Evolutionary conservation across 345 rosid genomes (phyloP), one percentile per base, ranked within the genome.

Genomic region (Hibiscus syriacus): DNA sequence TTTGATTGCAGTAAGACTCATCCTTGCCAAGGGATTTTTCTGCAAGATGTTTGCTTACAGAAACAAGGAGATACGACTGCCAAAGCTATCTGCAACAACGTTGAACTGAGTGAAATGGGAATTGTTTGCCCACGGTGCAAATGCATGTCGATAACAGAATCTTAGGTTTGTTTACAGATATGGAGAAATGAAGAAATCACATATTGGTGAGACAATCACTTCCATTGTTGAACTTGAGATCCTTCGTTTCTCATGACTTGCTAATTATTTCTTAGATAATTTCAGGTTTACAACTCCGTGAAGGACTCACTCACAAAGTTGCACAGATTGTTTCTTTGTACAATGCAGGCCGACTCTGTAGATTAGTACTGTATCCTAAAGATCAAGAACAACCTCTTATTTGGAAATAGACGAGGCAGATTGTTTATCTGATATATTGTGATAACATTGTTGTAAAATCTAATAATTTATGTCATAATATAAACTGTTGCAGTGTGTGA

Each of bases 11-110:
- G 96, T 45, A 61, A 82, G 56, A 75, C 20, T 34, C 54, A 80
- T 74, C 92, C 96, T 29, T 90, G 97, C 67, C 54, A 80, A 70
- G 90, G 87, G 12, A 82, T 93, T 67, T 54, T 78, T 68, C 66
- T 93, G 71, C 77, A 85, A 67, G 70, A 83, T 55, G 77, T 92
- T 0, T 23, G 64, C 34, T 70, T 92, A 16, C 29, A 68, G 73
- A 74, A 68, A 12, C 78, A 65, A 57, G 82, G 71, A 49, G 75
- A 67, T 1, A 46, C 25, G 4, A 39, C 30, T 16, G 68, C 76
- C 20, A 63, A 58, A 69, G 95, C 96, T 50, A 41, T 65, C 12
- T 92, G 98, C 83, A 73, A 70, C 52, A 82, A 85, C 70, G 90
- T 72, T 2, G 22, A 84, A 38, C 64, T 76, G 26, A 63, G 68